Conservation (phyloP, 1,284 basidiomycete genomes). For the Trametes hirsuta region DNA sequence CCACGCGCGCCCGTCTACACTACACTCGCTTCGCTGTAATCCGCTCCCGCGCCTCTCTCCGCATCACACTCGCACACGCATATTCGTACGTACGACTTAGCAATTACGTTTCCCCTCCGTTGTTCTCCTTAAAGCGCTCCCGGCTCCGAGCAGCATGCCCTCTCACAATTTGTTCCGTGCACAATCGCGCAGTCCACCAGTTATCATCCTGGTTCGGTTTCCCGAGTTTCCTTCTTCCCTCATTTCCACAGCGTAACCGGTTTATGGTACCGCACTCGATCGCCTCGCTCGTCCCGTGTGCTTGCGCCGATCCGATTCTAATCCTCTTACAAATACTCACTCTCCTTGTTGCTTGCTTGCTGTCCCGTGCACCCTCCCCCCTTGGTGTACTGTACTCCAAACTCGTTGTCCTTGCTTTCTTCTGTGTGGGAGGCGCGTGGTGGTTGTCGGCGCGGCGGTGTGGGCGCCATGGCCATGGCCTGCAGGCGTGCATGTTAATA, state of each 20-base stretch:
- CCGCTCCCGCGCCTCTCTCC: neutral
- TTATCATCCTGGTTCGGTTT: neutral
- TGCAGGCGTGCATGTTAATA: neutral
- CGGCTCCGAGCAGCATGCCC: neutral
- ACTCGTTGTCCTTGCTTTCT: neutral
- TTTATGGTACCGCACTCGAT: conserved; percentile 17
- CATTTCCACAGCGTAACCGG: neutral
- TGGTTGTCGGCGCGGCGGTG: neutral
- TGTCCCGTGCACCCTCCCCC: neutral
- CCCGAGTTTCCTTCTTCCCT: neutral
- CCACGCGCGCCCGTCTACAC: neutral
- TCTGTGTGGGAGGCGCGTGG: neutral
- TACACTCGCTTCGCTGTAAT: conserved; percentile 7
- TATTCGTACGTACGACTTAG: conserved; percentile 12
- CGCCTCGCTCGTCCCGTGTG: neutral
- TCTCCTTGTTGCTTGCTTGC: conserved; percentile 7
- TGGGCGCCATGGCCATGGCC: no score
- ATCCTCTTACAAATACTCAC: conserved; percentile 19
- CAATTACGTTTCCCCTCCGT: neutral
- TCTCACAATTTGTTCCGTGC: neutral
- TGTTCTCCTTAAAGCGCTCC: neutral
- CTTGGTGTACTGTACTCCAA: neutral
- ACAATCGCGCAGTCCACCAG: neutral
- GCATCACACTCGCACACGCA: neutral
- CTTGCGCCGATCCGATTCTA: conserved; percentile 10